Evolutionary conservation across 345 rosid species (phyloP).

Genomic region (Dipteronia sinensis): DNA sequence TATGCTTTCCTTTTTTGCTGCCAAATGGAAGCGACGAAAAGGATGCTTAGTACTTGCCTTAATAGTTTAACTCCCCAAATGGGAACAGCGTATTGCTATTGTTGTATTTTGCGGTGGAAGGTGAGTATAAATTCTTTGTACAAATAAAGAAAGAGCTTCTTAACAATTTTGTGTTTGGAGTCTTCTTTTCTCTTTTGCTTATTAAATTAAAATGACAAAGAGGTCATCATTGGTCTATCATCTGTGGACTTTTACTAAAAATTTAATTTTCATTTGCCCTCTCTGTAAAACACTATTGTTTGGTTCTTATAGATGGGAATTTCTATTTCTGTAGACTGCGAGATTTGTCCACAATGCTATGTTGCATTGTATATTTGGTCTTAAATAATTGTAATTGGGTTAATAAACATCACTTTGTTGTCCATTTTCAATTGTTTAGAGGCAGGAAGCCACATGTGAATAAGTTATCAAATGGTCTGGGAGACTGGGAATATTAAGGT

Average conservation of each 20-base stretch:
- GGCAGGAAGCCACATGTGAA: neutral
- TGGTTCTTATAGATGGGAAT: too few relatives aligned
- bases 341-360: neutral
- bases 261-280: too few relatives aligned
- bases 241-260: neutral
- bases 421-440: neutral
- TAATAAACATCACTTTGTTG: neutral
- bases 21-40: neutral
- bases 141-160: neutral
- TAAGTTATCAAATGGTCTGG: neutral
- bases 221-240: neutral
- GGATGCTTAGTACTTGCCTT: neutral
- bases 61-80: neutral
- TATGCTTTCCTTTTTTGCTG: neutral
- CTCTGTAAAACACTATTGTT: too few relatives aligned
- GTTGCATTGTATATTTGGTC: neutral
- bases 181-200: neutral
- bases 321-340: neutral
- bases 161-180: neutral
- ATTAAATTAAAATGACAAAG: neutral
- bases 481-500: neutral
- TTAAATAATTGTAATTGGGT: neutral
- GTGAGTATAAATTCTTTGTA: neutral
- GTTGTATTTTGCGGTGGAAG: neutral
- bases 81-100: neutral